These are phyloP conservation scores for Tricladium varicosporioides DNA, from an alignment of 2,329 filamentous ascomycete species.

Conservation along the genomic window DNA sequence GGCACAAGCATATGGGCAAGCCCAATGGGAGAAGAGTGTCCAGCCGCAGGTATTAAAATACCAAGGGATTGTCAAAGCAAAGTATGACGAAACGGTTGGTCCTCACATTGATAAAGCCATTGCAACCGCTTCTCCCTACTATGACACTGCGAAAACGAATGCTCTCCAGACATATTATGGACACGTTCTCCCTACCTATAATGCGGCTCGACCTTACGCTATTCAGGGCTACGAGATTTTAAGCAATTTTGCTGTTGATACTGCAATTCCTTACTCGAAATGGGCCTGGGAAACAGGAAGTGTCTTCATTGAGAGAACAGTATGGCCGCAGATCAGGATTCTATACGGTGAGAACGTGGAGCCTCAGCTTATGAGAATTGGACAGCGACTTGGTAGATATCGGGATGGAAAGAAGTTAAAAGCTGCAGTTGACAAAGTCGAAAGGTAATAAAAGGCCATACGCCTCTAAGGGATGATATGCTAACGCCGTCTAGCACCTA, in stretches of 20 bases:
- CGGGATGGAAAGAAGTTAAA: conserved; percentile 60
- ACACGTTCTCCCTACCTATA: conserved; percentile 73
- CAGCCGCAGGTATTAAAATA: conserved; percentile 71
- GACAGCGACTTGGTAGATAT: conserved; percentile 80
- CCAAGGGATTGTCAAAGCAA: conserved; percentile 55
- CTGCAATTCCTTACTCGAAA: conserved; percentile 68
- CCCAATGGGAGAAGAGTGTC: conserved; percentile 76
- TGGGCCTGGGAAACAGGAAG: conserved; percentile 69
- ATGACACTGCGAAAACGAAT: conserved; percentile 60
- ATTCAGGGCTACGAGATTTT: conserved; percentile 65
- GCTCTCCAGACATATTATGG: conserved; percentile 68
- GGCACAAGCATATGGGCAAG: conserved; percentile 61
- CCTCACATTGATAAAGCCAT: conserved; percentile 69
- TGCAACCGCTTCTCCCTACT: conserved; percentile 66
- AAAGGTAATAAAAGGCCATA: conserved; percentile 36
- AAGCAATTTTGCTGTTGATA: conserved; percentile 65
- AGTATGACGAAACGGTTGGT: conserved; percentile 70
- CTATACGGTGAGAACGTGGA: conserved; percentile 91
- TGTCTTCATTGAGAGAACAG: conserved; percentile 68
- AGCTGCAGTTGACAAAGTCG: conserved; percentile 54
- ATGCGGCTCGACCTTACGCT: conserved; percentile 71
- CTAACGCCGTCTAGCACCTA: conserved; percentile 18
- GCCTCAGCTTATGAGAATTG: conserved; percentile 89
- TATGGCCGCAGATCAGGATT: conserved; percentile 79
- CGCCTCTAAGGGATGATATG: too few relatives aligned